Base-by-base conservation (phyloP, 108 stramenopile genomes). In the Cyclostephanos invisitatus region DNA sequence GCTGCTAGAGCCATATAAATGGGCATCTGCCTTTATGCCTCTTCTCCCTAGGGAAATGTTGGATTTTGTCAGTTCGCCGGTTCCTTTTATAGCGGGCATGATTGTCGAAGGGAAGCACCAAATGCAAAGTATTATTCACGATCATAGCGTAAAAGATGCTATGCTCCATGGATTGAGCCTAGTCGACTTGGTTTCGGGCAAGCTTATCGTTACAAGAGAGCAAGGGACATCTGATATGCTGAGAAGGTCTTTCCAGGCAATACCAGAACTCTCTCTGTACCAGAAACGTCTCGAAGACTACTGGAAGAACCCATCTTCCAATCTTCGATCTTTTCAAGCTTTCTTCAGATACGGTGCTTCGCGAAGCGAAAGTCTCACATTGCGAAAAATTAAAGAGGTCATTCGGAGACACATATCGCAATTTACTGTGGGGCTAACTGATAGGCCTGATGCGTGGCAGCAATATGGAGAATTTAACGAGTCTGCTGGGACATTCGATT, bases 11-110 rank as follows among this genome's bases (percentile, higher is more conserved):
- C 82, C 82, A 18, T 80, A 78, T 51, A 78, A 73, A 64, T 83
- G 82, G 82, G 78, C 82, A 25, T 80, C 67, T 71, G 78, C 82
- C 4, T 83, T 83, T 49, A 83, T 83, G 82, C 82, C 82, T 12
- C 46, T 83, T 44, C 73, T 83, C 44, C 82, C 82, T 24, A 40
- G 44, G 36, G 74, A 80, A 36, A 80, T 83, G 82, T 46, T 83
- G 28, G 82, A 80, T 69, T 83, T 83, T 80, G 82, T 83, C 9
- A 76, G 77, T 70, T 83, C 78, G 22, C 82, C 82, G 46, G 82
- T 83, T 48, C 82, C 82, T 18, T 83, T 83, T 44, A 76, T 83
- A 46, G 82, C 82, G 20, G 82, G 82, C 24, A 75, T 79, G 55
- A 72, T 81, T 21, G 75, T 77, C 15, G 73, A 81, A 22, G 51